Base-by-base conservation (phyloP, 176 grass and related monocot species). In the Aegilops umbellulata region DNA sequence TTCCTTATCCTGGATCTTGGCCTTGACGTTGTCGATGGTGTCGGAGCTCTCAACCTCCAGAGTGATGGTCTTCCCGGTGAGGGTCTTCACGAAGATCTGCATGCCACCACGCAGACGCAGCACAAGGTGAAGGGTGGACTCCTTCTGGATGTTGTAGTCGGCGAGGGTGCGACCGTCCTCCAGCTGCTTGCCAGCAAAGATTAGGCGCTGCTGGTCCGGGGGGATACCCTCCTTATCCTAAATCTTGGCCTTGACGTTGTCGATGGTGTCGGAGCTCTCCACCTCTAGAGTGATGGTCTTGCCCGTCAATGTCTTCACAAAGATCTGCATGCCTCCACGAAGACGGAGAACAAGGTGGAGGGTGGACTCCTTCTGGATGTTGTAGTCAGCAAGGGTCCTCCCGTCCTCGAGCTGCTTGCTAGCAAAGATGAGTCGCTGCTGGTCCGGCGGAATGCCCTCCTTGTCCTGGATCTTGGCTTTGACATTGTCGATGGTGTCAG, bases 31-130 rank as follows among this genome's bases (percentile, higher is more conserved):
- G 81, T 94, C 92, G 73, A 94, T 89, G 81, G 92, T 94, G 65
- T 94, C 92, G 0, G 92, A 94, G 31, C 84, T 85, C 89, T 97
- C 95, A 1, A 94, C 95, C 84, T 94, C 95, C 58, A 97, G 80
- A 3, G 92, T 97, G 92, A 97, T 94, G 47, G 95, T 97, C 95
- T 97, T 94, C 57, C 95, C 95, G 1, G 92, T 97, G 69, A 94
- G 90, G 75, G 95, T 94, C 91, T 97, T 97, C 82, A 97, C 92
- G 58, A 93, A 97, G 76, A 93, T 91, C 86, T 94, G 92, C 92
- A 94, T 94, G 5, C 47, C 47, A 2, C 47, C 47, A 5, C 47
- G 47, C 14, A 51, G 47, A 20, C 86, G 84, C n/a, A 95, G 93
- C 0, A 95, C 93, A 0, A 94, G 47, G 66, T 94, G 92, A 2